Base-by-base conservation (phyloP, 2,329 filamentous ascomycete genomes). In the Chaetomium sp. region DNA sequence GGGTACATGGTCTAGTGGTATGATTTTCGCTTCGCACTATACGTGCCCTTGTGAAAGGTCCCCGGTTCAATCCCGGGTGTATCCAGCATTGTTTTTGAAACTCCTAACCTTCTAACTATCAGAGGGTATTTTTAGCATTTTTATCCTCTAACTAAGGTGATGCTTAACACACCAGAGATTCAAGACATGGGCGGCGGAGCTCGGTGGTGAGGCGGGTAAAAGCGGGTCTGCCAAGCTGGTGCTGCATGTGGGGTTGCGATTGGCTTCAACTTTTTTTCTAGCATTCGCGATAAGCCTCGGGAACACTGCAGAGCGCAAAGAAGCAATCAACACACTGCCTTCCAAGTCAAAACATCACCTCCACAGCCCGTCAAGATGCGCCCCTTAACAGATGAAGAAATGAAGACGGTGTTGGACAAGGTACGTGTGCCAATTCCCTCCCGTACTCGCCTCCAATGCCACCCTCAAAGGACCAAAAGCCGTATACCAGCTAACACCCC, bases 331-430 rank as follows among this genome's bases (percentile, higher is more conserved):
- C 16, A 23, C 8, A 29, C 21, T 13, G 31, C 12, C 27, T 29
- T 25, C 21, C n/a, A 19, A 21, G n/a, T 47, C 45, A 47, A 21
- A 6, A 27, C 38, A 9, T 3, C 31, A 29, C 13, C 23, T 3
- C 49, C 21, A 25, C 12, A 51, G 7, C 1, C 54, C 55, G 51
- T 60, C 71, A 85, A 72, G 55, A 96, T 96, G 92, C 87, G 92
- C 63, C 86, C 90, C 60, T 86, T 97, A 70, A 95, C 92, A 63
- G 92, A 92, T 77, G 78, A 82, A 74, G 90, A 93, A 79, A 91
- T 89, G 65, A 87, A 91, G 76, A 91, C 90, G 1, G 87, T 97
- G 72, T 96, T 97, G 78, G 86, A 70, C 63, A 73, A 73, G 67
- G 68, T 70, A 59, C 19, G n/a, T 27, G 13, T n/a, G 2, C 23